Conservation (phyloP, 2,329 filamentous ascomycete species). For the Pyrenochaeta sp. region DNA sequence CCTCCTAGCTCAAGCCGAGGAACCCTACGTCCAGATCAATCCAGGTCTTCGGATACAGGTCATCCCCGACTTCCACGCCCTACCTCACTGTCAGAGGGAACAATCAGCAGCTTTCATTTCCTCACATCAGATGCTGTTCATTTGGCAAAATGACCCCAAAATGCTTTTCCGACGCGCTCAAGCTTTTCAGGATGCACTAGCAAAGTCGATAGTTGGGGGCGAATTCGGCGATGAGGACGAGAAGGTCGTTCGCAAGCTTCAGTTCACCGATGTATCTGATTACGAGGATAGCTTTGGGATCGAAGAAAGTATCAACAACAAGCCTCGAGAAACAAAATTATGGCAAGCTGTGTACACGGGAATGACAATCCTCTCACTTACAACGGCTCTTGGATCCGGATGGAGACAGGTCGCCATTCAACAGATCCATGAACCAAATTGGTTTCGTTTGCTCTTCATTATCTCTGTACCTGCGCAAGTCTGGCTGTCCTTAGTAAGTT, state of each 20-base stretch:
- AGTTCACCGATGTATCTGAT: slow-evolving; percentile 19
- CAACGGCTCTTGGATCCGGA: slow-evolving; percentile 65
- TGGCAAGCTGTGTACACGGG: slow-evolving; percentile 64
- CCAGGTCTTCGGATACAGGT: slow-evolving; percentile 69
- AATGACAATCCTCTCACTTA: slow-evolving; percentile 62
- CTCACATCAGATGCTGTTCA: slow-evolving; percentile 73
- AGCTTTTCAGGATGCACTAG: slow-evolving; percentile 77
- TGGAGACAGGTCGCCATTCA: slow-evolving; percentile 65
- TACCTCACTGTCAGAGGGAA: slow-evolving; percentile 73
- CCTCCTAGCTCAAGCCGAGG: slow-evolving; percentile 61
- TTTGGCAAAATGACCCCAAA: slow-evolving; percentile 83
- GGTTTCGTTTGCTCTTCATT: slow-evolving; percentile 63
- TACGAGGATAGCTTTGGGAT: slow-evolving; percentile 37
- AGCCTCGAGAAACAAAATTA: slow-evolving; percentile 61
- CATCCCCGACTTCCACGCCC: slow-evolving; percentile 63
- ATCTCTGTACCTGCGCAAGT: slow-evolving; percentile 62
- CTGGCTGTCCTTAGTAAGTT: slow-evolving; percentile 64
- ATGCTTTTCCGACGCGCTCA: slow-evolving; percentile 75
- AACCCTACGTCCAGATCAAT: slow-evolving; percentile 66
- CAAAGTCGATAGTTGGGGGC: slow-evolving; percentile 71
- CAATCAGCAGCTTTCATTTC: slow-evolving; percentile 84
- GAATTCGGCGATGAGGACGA: slow-evolving; percentile 54
- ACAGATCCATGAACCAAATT: slow-evolving; percentile 62
- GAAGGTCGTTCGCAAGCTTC: slow-evolving; percentile 33
- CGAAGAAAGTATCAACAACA: slow-evolving; percentile 39